Evolutionary conservation across 1,284 basidiomycete genomes (phyloP).

Genomic region (Cystobasidium pallidum): DNA sequence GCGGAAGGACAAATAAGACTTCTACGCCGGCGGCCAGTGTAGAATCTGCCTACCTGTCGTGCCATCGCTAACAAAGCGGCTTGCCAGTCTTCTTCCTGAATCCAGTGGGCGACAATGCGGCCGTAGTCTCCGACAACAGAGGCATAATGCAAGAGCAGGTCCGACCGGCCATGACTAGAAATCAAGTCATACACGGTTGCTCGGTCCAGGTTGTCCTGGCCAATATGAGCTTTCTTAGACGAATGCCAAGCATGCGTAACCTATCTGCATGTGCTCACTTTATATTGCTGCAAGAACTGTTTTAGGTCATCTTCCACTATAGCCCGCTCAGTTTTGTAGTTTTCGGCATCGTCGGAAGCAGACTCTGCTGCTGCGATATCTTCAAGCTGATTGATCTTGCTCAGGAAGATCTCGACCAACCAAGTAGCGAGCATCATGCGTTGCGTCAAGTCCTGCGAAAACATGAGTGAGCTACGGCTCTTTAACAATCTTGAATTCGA

Average conservation of each 20-base stretch:
- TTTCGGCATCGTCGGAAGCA: constrained; percentile 81
- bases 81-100: constrained; percentile 86
- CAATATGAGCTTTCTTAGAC: background rate
- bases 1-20: background rate
- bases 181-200: constrained; percentile 89
- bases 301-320: constrained; percentile 90
- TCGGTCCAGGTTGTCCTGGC: constrained; percentile 76
- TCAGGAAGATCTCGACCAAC: constrained; percentile 96
- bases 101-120: constrained; percentile 88
- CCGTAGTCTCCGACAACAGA: constrained; percentile 77
- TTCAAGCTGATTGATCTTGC: constrained; percentile 94
- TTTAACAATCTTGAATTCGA: background rate
- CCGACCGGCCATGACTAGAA: constrained; percentile 85
- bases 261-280: constrained; percentile 61
- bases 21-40: background rate
- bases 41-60: constrained; percentile 67
- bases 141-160: constrained; percentile 90
- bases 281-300: constrained; percentile 90
- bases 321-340: constrained; percentile 74
- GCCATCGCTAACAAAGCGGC: constrained; percentile 87
- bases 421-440: constrained; percentile 98
- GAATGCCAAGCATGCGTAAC: too few relatives aligned
- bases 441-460: constrained; percentile 77
- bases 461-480: constrained; percentile 23
- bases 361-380: constrained; percentile 74